These are phyloP conservation scores for Prunus mongolica DNA, from an alignment of 306 rosid species.

Conservation along the genomic window DNA sequence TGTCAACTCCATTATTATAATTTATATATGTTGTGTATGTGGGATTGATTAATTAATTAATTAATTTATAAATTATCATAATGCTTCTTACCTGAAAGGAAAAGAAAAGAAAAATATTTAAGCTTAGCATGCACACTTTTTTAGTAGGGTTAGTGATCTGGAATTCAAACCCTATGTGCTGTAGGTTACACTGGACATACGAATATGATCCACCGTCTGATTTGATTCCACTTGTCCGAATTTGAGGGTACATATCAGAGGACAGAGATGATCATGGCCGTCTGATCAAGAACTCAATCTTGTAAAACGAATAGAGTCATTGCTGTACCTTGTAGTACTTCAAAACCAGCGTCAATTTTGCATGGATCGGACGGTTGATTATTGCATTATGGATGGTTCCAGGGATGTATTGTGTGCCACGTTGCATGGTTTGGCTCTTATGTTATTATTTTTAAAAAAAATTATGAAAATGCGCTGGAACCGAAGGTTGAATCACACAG, in stretches of 20 bases:
- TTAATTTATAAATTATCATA: background rate
- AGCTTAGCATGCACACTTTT: background rate
- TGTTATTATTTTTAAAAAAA: background rate
- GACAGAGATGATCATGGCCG: constrained; percentile 31
- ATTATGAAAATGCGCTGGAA: constrained; percentile 19
- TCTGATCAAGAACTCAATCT: constrained; percentile 30
- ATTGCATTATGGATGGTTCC: constrained; percentile 8
- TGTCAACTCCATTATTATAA: constrained; percentile 43
- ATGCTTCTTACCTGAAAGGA: background rate
- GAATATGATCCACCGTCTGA: constrained; percentile 32
- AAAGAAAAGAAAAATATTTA: background rate
- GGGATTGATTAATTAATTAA: background rate
- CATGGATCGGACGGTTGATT: constrained; percentile 13
- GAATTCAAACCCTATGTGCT: constrained; percentile 24
- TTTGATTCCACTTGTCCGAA: constrained; percentile 69
- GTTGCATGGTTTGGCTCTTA: constrained; percentile 20
- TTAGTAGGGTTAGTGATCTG: constrained; percentile 27
- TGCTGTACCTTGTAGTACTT: constrained; percentile 64
- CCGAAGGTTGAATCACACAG: constrained; percentile 26
- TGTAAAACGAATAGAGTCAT: constrained; percentile 25
- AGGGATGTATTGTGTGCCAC: constrained; percentile 19
- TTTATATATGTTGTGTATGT: background rate
- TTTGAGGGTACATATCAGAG: constrained; percentile 46
- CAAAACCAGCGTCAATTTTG: constrained; percentile 36
- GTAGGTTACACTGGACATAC: constrained; percentile 26